Evolutionary conservation across 1,139 yeast genomes (phyloP), one percentile per base, ranked within the genome.

Genomic region (Candida freyschussii): DNA sequence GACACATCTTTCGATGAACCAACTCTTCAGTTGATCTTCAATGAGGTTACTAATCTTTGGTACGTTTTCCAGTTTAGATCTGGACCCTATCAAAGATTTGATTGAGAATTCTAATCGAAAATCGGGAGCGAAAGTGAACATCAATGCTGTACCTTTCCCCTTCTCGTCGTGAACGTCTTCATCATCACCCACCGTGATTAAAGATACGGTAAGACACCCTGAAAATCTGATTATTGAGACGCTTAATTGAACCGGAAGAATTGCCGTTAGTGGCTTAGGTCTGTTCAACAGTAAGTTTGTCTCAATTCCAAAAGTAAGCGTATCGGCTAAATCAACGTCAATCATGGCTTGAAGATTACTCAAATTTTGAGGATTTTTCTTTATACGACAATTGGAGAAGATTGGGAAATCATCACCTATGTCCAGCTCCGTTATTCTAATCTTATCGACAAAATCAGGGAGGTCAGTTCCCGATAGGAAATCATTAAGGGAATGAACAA

Each of bases 341-440:
- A 93, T 89, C 44, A 83, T 87, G 0, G 96, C 96, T 55, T 91
- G 96, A 29, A 83, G 56, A 37, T 84, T 67, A 19, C 54, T 52
- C 23, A 52, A 47, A 33, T 57, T 53, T 3, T 52, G 48, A 26
- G 64, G 62, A 23, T 74, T 70, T 43, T 79, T 79, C 40, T 69
- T 71, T 17, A 93, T 84, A 30, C 95, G 72, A 59, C 99, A 91
- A 55, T 93, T 91, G 39, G 95, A 82, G 55, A 91, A 84, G 30
- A 91, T 85, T 2, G 99, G 99, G 53, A 80, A 93, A 56, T 89
- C 96, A 53, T 87, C 86, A 23, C 99, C 99, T 39, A 91, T 79
- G 52, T 89, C 93, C 19, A 91, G 75, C 50, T 89, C 97, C 1
- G 93, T 84, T 31, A 93, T 76, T 40, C 71, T 72, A 27, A 91